Percentiles rank a stretch among this genome's conserved stretches.
Evolutionary conservation across 768 basidiomycete genomes (phyloP).

Genomic region (Suillus americanus): DNA sequence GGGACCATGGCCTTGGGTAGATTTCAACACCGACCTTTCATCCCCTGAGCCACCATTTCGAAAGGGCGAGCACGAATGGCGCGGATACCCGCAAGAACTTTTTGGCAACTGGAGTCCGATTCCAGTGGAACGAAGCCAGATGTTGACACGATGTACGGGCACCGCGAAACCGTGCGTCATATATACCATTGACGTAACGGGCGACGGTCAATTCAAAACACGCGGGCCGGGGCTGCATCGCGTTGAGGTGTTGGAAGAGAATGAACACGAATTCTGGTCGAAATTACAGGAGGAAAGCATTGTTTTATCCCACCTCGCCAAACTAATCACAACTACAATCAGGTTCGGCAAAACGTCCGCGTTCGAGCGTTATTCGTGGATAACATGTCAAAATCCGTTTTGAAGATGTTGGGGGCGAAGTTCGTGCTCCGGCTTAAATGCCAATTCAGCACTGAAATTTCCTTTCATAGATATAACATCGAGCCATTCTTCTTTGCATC

Average conservation of each 20-base stretch:
- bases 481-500: conserved; percentile 40
- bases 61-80: conserved; percentile 23
- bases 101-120: conserved; percentile 56
- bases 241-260: not conserved
- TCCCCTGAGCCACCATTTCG: not conserved
- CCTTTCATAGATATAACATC: conserved; percentile 29
- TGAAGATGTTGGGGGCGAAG: conserved; percentile 37
- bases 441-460: not conserved
- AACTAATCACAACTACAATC: not conserved
- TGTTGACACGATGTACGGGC: conserved; percentile 14
- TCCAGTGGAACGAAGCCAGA: conserved; percentile 38
- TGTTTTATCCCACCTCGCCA: not conserved
- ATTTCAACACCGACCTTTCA: conserved; percentile 29
- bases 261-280: conserved; percentile 23
- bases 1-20: conserved; percentile 44
- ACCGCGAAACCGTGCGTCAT: not conserved
- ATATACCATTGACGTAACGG: not conserved
- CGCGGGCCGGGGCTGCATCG: not conserved
- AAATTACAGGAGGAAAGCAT: conserved; percentile 26
- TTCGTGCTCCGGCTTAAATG: conserved; percentile 7
- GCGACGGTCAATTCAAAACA: conserved; percentile 15
- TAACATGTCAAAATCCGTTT: conserved; percentile 15
- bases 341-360: conserved; percentile 34
- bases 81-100: conserved; percentile 46
- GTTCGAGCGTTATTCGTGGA: conserved; percentile 7